phyloP scores from a whole-genome alignment of 1,284 basidiomycete species.

The Caloboletus inedulis region DNA sequence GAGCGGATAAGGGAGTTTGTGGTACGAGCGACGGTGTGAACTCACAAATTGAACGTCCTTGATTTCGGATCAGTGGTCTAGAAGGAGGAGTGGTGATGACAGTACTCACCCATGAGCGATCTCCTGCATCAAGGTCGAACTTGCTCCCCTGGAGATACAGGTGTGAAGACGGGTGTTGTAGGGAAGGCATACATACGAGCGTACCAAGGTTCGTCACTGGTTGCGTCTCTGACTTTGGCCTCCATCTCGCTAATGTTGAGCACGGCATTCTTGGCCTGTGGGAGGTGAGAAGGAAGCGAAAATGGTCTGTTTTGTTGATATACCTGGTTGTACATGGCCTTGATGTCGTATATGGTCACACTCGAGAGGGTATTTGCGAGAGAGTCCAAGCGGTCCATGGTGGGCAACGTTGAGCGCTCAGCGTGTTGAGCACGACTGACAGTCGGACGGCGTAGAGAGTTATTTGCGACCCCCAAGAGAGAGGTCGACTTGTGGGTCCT shows the following conservation, averaged over 20 bases:
- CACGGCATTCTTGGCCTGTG: slow-evolving; percentile 83
- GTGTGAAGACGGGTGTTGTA: not conserved
- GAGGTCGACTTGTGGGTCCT: slow-evolving; percentile 13
- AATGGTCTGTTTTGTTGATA: slow-evolving; percentile 8
- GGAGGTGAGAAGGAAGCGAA: slow-evolving; percentile 9
- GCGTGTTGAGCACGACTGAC: too few species aligned
- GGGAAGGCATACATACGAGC: slow-evolving; percentile 21
- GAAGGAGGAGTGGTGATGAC: not conserved
- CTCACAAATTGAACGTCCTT: slow-evolving; percentile 92
- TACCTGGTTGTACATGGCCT: slow-evolving; percentile 90
- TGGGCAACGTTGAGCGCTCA: slow-evolving; percentile 10
- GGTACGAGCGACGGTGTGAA: slow-evolving; percentile 10
- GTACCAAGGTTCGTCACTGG: slow-evolving; percentile 97
- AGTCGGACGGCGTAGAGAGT: too few species aligned
- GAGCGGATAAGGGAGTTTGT: slow-evolving; percentile 12
- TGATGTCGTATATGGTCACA: slow-evolving; percentile 89
- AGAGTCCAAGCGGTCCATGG: slow-evolving; percentile 64
- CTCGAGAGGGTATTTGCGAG: slow-evolving; percentile 67
- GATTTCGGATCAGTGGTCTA: slow-evolving; percentile 8
- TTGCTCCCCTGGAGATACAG: slow-evolving; percentile 79
- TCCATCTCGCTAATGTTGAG: slow-evolving; percentile 97
- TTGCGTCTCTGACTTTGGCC: slow-evolving; percentile 94
- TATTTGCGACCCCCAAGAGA: slow-evolving; percentile 20
- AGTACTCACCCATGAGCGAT: slow-evolving; percentile 86
- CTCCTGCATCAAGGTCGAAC: slow-evolving; percentile 97